Evolutionary conservation across 345 rosid genomes (phyloP).

Genomic region (Populus simonii): DNA sequence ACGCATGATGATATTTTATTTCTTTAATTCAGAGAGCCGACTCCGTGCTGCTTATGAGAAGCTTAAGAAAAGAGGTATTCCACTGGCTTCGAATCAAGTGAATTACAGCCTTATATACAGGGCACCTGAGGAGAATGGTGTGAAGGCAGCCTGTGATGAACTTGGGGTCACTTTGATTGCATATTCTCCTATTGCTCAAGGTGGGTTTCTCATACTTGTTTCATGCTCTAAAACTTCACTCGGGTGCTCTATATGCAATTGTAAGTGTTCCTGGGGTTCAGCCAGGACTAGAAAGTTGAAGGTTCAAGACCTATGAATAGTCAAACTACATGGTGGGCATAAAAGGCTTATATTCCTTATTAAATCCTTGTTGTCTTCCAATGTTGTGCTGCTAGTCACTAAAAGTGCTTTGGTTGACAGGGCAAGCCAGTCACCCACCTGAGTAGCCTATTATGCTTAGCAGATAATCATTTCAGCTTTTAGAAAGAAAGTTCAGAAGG

Average conservation of each 20-base stretch:
- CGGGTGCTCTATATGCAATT: not conserved
- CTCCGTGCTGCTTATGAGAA: slow-evolving; percentile 71
- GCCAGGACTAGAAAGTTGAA: not conserved
- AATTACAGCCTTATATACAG: slow-evolving; percentile 94
- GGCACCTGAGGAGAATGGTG: slow-evolving; percentile 78
- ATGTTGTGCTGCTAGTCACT: not conserved
- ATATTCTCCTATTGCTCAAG: slow-evolving; percentile 92
- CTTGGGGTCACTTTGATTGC: slow-evolving; percentile 92
- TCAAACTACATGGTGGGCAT: not conserved
- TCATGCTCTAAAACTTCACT: slow-evolving; percentile 5
- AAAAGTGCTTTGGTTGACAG: not conserved
- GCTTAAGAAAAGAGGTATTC: slow-evolving; percentile 88
- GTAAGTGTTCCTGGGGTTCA: not conserved
- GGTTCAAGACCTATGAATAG: not conserved
- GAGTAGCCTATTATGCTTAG: not conserved
- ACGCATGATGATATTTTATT: slow-evolving; percentile 2
- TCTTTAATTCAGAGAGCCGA: slow-evolving; percentile 52
- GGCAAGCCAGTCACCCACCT: not conserved
- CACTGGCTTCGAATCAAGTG: slow-evolving; percentile 94
- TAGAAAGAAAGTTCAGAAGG: not conserved
- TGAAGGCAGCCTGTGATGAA: slow-evolving; percentile 88
- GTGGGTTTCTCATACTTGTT: slow-evolving; percentile 31
- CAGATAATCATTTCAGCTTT: not conserved
- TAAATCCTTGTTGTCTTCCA: not conserved
- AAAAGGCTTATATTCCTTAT: not conserved